These are phyloP conservation scores for Peziza echinospora DNA, from an alignment of 495 filamentous ascomycete genomes.

Conservation along the genomic window DNA sequence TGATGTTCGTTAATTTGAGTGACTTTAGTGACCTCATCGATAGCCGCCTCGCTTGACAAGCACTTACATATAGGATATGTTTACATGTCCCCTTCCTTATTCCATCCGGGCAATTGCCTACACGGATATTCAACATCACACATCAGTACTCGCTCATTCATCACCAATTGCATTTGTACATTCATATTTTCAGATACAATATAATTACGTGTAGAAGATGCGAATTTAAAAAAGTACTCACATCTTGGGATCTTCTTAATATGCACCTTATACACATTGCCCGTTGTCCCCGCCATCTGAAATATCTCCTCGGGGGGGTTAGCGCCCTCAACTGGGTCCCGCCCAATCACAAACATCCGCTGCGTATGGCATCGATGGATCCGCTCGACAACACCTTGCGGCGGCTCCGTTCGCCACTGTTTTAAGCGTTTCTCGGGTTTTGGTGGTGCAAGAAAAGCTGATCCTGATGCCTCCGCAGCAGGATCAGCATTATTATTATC, in stretches of 20 bases:
- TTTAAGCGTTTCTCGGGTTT: too few species aligned
- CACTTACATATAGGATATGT: constrained; percentile 40
- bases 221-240: too few species aligned
- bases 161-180: too few species aligned
- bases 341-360: constrained; percentile 37
- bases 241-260: constrained; percentile 34
- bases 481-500: not conserved
- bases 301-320: constrained; percentile 31
- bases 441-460: too few species aligned
- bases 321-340: constrained; percentile 24
- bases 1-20: not conserved
- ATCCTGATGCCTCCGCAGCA: too few species aligned
- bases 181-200: too few species aligned
- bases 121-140: not conserved
- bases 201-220: too few species aligned
- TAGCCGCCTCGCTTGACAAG: too few species aligned
- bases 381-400: constrained; percentile 11
- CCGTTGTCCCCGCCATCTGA: constrained; percentile 39
- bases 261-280: constrained; percentile 38
- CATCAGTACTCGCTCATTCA: too few species aligned
- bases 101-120: constrained; percentile 29
- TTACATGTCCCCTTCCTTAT: constrained; percentile 41
- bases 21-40: not conserved
- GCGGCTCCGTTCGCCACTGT: constrained; percentile 14
- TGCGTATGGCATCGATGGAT: constrained; percentile 15